Conservation (phyloP, 1,284 basidiomycete genomes). For the Phylloboletellus chloephorus region DNA sequence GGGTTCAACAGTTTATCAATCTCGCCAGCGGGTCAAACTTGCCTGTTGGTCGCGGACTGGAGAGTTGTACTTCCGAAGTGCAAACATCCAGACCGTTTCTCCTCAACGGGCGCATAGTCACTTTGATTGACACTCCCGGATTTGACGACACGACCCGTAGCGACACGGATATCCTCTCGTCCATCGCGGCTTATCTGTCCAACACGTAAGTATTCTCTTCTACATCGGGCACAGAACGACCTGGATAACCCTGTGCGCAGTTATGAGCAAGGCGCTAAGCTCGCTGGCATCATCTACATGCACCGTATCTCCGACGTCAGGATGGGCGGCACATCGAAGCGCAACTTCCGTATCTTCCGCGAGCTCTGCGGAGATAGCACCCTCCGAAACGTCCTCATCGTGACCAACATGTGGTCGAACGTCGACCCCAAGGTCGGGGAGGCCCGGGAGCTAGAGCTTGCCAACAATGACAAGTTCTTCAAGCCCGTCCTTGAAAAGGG, state of each 20-base stretch:
- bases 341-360: constrained; percentile 48
- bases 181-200: constrained; percentile 34
- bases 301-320: constrained; percentile 50
- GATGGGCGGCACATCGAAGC: constrained; percentile 46
- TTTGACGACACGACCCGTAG: constrained; percentile 37
- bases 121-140: constrained; percentile 37
- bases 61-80: constrained; percentile 35
- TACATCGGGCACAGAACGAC: neutral
- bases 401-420: constrained; percentile 49
- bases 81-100: constrained; percentile 30
- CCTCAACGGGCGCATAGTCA: constrained; percentile 30
- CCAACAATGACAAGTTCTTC: constrained; percentile 38
- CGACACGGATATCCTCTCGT: constrained; percentile 38
- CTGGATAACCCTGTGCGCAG: constrained; percentile 20
- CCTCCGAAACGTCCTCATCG: constrained; percentile 44
- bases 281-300: constrained; percentile 51
- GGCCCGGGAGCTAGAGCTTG: constrained; percentile 34
- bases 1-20: constrained; percentile 30
- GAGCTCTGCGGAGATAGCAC: constrained; percentile 47
- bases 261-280: constrained; percentile 36
- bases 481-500: constrained; percentile 40
- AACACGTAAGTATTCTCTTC: constrained; percentile 25
- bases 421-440: constrained; percentile 34
- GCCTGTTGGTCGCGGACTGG: constrained; percentile 32
- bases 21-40: constrained; percentile 32